These are phyloP conservation scores for Ophioceras dolichostomum DNA, from an alignment of 2,329 filamentous ascomycete species.

Conservation along the genomic window DNA sequence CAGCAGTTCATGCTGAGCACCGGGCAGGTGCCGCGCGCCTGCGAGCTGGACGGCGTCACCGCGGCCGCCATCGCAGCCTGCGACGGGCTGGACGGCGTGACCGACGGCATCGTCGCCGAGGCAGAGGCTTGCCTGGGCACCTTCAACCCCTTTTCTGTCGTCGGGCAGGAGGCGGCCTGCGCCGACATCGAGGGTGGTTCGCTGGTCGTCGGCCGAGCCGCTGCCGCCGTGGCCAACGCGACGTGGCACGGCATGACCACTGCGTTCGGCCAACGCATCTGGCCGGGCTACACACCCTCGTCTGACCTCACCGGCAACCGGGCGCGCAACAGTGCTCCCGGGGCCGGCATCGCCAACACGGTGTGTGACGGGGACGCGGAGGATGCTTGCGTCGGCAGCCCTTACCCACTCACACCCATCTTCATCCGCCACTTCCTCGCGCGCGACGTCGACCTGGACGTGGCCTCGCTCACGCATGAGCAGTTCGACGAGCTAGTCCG, in stretches of 20 bases:
- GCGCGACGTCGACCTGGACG: not conserved
- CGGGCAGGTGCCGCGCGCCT: slow-evolving; percentile 9
- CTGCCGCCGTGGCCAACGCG: slow-evolving; percentile 9
- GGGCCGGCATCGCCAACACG: not conserved
- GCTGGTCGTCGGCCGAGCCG: slow-evolving; percentile 1
- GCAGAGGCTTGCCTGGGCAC: slow-evolving; percentile 16
- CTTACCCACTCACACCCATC: not conserved
- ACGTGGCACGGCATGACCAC: slow-evolving; percentile 5
- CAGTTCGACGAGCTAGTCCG: slow-evolving; percentile 6
- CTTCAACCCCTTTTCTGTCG: slow-evolving; percentile 6
- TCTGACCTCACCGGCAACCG: slow-evolving; percentile 2
- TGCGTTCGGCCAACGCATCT: slow-evolving; percentile 4
- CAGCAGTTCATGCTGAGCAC: slow-evolving; percentile 16
- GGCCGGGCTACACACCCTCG: slow-evolving; percentile 7
- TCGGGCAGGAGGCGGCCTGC: slow-evolving; percentile 1
- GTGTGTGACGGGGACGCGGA: not conserved
- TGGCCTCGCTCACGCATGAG: not conserved
- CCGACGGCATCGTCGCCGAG: slow-evolving; percentile 25
- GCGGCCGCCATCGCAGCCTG: slow-evolving; percentile 26
- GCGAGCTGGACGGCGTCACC: slow-evolving; percentile 23
- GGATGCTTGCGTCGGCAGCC: not conserved
- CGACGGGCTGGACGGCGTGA: slow-evolving; percentile 28
- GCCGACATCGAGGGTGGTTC: not conserved
- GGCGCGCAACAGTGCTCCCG: not conserved
- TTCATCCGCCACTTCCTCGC: not conserved